Evolutionary conservation across 495 filamentous ascomycete genomes (phyloP), one percentile per base, ranked within the genome.

Genomic region (Podospora anserina): DNA sequence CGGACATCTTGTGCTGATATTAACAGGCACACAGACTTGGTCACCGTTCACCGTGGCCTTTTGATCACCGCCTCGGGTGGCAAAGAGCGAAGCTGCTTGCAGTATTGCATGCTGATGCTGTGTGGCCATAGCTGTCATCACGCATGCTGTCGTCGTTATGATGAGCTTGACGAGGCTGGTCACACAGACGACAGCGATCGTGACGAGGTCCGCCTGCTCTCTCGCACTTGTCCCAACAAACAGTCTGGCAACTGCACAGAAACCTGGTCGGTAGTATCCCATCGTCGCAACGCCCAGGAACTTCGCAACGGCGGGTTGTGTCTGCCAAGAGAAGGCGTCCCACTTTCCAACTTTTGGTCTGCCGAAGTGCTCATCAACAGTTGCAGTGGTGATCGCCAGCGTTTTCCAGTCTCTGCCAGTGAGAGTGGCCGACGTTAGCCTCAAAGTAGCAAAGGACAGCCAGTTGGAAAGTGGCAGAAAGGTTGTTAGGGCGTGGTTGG

Each of bases 291-390:
- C 55, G 55, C 55, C 55, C 55, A 58, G 55, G 23, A 58, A 58
- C 55, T 23, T 58, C 55, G 55, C 55, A 26, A 58, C 55, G 18
- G 23, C 23, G 55, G n/a, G 23, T 20, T 26, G 23, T 58, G 55
- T 26, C 55, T 20, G 55, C 55, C 55, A 58, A 58, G 55, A 9
- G 54, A 4, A 19, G 23, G 19, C 4, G 55, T 58, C 55, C 55
- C 55, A 58, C 55, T 58, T 58, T 58, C 55, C 55, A 58, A 58
- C 55, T 58, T 58, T 58, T 58, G 55, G 55, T 58, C 23, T 58
- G 39, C 39, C 39, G 39, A 11, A 49, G 23, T 49, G 39, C 39
- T 49, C 39, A 49, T 49, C 39, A 49, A 49, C 39, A 13, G 39
- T 58, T 58, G 55, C 55, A 58, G 23, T 19, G 55, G 55, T 58